Evolutionary conservation across 1,284 basidiomycete species (phyloP), one percentile per base, ranked within the genome.

Genomic region (Heterobasidion irregulare): DNA sequence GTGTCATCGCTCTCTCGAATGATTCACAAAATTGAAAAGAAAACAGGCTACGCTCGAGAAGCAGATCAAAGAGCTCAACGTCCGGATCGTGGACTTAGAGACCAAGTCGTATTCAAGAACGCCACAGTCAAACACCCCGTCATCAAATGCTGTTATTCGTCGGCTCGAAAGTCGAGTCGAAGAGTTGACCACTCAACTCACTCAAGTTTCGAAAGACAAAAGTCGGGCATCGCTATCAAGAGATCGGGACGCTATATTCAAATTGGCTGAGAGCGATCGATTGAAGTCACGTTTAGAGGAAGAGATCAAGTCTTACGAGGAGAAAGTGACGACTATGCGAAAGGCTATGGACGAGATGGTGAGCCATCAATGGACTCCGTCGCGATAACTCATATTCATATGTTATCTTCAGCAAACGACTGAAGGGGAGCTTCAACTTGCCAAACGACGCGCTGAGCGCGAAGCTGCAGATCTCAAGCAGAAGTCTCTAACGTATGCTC

Each of bases 71-170:
- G 88, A 92, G 51, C 71, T 92, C 36, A 89, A 91, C 57, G 77
- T 90, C 41, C 84, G 83, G 35, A 82, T 92, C 56, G 84, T 90
- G 8, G 90, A 92, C 63, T 73, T 92, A 10, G 91, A 92, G 66
- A 89, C 89, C 0, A 86, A 78, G 63, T 84, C 89, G 1, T 84
- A 89, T 61, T 69, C 82, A 8, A 81, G 68, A 57, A 79, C 80
- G 15, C 82, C 87, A n/a, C 77, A 84, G 26, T 76, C 84, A 9
- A 66, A 49, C 13, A 26, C 49, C 8, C 19, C 49, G 8, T 43
- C 75, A 2, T 70, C 78, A 1, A 68, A 71, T 1, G 76, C 81
- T 1, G 71, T 69, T 8, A 61, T 61, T 19, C 75, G 83, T 50
- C 79, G 85, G 32, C 69, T 82, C 35, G 86, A 87, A 57, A 80